Evolutionary conservation across 2,329 filamentous ascomycete genomes (phyloP).

Genomic region (Nemania sp.): DNA sequence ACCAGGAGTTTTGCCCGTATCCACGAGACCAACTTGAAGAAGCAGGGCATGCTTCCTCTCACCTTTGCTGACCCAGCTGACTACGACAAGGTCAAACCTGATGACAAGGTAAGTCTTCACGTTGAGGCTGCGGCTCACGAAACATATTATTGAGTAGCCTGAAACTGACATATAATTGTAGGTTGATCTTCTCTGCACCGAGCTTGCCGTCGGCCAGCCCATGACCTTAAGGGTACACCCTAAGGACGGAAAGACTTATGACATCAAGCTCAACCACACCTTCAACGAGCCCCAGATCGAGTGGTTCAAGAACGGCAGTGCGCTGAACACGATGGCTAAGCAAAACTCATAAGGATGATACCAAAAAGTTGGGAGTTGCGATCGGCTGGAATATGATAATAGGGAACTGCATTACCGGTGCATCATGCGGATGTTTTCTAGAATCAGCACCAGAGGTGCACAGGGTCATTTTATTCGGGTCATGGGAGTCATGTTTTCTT

Average conservation of each 20-base stretch:
- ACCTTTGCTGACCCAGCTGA: constrained; percentile 94
- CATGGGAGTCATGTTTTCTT: constrained; percentile 37
- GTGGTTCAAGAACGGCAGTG: constrained; percentile 98
- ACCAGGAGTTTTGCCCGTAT: constrained; percentile 96
- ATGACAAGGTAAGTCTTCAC: constrained; percentile 68
- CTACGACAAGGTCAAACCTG: constrained; percentile 94
- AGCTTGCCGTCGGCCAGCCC: constrained; percentile 90
- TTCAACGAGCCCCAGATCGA: constrained; percentile 98
- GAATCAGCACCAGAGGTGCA: constrained; percentile 38
- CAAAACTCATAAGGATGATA: constrained; percentile 40
- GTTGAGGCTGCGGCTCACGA: neutral
- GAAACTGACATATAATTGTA: constrained; percentile 36
- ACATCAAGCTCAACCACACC: constrained; percentile 86
- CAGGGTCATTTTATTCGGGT: constrained; percentile 36
- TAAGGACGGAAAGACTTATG: constrained; percentile 79
- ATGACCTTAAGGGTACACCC: constrained; percentile 91
- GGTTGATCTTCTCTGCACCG: constrained; percentile 83
- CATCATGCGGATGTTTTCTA: constrained; percentile 42
- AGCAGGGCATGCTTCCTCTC: constrained; percentile 99
- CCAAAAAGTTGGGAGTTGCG: constrained; percentile 13
- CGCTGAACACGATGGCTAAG: constrained; percentile 98
- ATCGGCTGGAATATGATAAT: constrained; percentile 27
- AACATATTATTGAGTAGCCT: neutral
- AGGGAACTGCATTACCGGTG: constrained; percentile 32
- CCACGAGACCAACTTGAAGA: constrained; percentile 99